Conservation (phyloP, 2,329 filamentous ascomycete genomes). For the Colletotrichum brevisporum region DNA sequence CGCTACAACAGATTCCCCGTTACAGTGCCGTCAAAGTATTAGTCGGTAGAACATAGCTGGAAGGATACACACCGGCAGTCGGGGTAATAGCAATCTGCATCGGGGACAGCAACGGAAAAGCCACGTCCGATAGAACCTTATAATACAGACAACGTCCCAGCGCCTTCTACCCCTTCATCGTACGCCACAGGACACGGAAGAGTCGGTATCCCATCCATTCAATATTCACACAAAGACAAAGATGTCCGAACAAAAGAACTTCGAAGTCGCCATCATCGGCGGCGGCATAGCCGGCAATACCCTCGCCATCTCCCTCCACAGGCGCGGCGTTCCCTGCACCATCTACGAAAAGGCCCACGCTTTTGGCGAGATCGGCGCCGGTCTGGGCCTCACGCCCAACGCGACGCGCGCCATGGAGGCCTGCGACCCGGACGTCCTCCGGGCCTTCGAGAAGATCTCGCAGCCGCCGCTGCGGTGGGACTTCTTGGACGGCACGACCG, state of each 20-base stretch:
- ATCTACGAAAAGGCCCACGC: slow-evolving; percentile 61
- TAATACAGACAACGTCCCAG: neutral
- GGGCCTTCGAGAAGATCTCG: slow-evolving; percentile 53
- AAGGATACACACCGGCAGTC: neutral
- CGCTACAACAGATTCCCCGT: neutral
- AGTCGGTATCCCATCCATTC: neutral
- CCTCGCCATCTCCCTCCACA: slow-evolving; percentile 59
- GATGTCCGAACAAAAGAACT: slow-evolving; percentile 11
- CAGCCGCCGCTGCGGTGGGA: slow-evolving; percentile 40
- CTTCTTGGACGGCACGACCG: slow-evolving; percentile 37
- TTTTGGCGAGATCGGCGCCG: slow-evolving; percentile 64
- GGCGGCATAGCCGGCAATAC: slow-evolving; percentile 66
- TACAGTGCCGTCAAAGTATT: neutral
- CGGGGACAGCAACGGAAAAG: neutral
- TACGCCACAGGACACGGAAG: no score
- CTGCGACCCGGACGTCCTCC: slow-evolving; percentile 46
- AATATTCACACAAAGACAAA: neutral
- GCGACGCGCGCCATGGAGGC: slow-evolving; percentile 59
- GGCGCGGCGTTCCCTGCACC: slow-evolving; percentile 57
- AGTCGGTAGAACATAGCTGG: neutral
- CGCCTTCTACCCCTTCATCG: neutral
- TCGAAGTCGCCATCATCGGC: slow-evolving; percentile 62
- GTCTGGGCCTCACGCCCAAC: slow-evolving; percentile 65
- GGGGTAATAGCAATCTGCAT: neutral
- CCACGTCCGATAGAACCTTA: slow-evolving; percentile 10